Percentiles rank a stretch among this genome's conserved stretches.
phyloP scores from a whole-genome alignment of 2,329 filamentous ascomycete species.

The Colletotrichum trifolii region DNA sequence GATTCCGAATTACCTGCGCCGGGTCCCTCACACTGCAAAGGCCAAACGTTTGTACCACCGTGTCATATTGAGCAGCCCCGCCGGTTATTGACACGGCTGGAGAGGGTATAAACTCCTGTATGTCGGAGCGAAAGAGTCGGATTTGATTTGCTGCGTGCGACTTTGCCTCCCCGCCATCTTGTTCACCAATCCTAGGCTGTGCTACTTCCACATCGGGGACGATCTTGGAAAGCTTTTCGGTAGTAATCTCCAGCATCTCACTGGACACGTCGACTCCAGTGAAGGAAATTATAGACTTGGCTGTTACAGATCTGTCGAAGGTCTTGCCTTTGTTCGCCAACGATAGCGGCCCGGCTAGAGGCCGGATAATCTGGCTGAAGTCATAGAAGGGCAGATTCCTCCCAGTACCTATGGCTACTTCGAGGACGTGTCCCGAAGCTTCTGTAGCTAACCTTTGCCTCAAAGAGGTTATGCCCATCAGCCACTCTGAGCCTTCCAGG shows the following conservation, averaged over 20 bases:
- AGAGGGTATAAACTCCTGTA: conserved; percentile 54
- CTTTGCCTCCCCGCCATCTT: not conserved
- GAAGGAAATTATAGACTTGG: conserved; percentile 59
- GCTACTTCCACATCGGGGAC: conserved; percentile 51
- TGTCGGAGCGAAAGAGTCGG: conserved; percentile 62
- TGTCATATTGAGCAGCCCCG: conserved; percentile 44
- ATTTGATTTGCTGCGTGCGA: conserved; percentile 54
- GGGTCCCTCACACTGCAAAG: conserved; percentile 72
- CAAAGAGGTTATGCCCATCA: conserved; percentile 65
- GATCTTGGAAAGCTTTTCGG: conserved; percentile 59
- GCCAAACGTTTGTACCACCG: conserved; percentile 63
- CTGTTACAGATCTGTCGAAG: not conserved
- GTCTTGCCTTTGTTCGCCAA: not conserved
- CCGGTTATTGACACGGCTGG: conserved; percentile 39
- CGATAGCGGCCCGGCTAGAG: not conserved
- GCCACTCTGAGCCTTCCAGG: conserved; percentile 67
- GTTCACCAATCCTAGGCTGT: conserved; percentile 35
- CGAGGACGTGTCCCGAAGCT: conserved; percentile 68
- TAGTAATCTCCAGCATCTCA: conserved; percentile 69
- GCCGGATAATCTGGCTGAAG: conserved; percentile 50
- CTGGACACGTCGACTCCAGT: conserved; percentile 71
- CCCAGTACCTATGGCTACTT: conserved; percentile 72
- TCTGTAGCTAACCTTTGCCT: conserved; percentile 59
- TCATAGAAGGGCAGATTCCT: conserved; percentile 70
- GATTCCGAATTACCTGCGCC: conserved; percentile 61